A percentile compares a stretch with the other conserved stretches of the same genome.
Conservation (phyloP, 768 basidiomycete species). For the Strobilomyces dryophilus region DNA sequence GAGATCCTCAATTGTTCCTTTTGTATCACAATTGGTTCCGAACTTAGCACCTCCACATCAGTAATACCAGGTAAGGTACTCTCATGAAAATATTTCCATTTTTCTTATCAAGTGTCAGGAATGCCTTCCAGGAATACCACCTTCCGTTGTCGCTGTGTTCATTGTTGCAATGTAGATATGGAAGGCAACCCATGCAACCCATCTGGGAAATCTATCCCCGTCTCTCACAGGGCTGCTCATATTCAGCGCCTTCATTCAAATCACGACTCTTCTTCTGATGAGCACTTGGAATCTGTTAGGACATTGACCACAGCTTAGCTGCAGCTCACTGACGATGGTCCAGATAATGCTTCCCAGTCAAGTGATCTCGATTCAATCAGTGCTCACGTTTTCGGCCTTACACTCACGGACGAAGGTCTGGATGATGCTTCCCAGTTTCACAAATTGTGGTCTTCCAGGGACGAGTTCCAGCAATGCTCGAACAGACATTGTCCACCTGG, state of each 20-base stretch:
- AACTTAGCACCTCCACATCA: neutral
- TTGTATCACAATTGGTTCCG: neutral
- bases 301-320: neutral
- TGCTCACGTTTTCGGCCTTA: no score
- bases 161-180: neutral
- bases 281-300: neutral
- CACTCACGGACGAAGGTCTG: neutral
- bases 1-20: no score
- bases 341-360: no score
- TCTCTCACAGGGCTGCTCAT: neutral
- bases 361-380: no score
- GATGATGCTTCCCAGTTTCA: neutral
- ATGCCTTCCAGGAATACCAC: neutral
- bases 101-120: neutral
- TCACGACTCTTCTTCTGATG: neutral
- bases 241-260: neutral
- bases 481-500: neutral
- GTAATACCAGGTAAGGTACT: neutral
- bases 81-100: neutral
- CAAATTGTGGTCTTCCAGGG: constrained; percentile 1
- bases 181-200: neutral
- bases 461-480: neutral
- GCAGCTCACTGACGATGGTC: neutral
- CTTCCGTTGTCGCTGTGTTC: neutral
- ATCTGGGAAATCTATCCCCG: neutral